phyloP scores from a whole-genome alignment of 352 stramenopile species.

The Blastocystis sp. region DNA sequence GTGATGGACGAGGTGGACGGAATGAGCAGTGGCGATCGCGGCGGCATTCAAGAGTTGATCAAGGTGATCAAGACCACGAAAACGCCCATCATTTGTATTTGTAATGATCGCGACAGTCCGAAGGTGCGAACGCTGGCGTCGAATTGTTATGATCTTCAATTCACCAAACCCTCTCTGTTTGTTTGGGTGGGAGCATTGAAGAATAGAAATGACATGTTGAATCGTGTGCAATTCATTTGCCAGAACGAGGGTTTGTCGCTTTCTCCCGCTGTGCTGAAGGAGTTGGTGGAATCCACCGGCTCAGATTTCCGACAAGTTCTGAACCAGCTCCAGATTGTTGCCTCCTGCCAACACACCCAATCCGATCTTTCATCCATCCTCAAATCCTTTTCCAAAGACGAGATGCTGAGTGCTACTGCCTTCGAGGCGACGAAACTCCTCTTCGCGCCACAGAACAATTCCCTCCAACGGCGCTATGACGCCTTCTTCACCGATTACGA shows the following conservation, averaged over 20 bases:
- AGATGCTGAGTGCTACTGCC: slow-evolving; percentile 82
- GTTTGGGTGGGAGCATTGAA: neutral
- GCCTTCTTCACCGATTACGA: slow-evolving; percentile 98
- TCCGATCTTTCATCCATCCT: neutral
- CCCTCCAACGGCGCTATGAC: slow-evolving; percentile 85
- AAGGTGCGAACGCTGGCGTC: slow-evolving; percentile 91
- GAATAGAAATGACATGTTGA: slow-evolving; percentile 75
- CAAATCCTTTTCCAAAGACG: slow-evolving; percentile 73
- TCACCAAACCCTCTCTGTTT: slow-evolving; percentile 80
- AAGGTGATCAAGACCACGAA: slow-evolving; percentile 96
- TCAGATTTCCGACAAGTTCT: slow-evolving; percentile 85
- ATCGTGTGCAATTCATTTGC: neutral
- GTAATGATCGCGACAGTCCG: slow-evolving; percentile 93
- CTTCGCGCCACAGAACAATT: slow-evolving; percentile 72
- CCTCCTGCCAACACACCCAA: neutral
- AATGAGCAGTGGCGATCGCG: slow-evolving; percentile 92
- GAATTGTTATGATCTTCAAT: slow-evolving; percentile 93
- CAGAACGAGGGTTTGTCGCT: slow-evolving; percentile 71
- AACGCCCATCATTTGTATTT: slow-evolving; percentile 99
- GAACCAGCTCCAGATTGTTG: slow-evolving; percentile 71
- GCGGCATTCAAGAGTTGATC: slow-evolving; percentile 95
- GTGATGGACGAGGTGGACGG: slow-evolving; percentile 99
- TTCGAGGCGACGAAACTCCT: slow-evolving; percentile 88
- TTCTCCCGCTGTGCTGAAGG: slow-evolving; percentile 87
- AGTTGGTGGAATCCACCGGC: slow-evolving; percentile 86